phyloP scores from a whole-genome alignment of 2,329 filamentous ascomycete species.

The Phaeosphaeriaceae sp. region DNA sequence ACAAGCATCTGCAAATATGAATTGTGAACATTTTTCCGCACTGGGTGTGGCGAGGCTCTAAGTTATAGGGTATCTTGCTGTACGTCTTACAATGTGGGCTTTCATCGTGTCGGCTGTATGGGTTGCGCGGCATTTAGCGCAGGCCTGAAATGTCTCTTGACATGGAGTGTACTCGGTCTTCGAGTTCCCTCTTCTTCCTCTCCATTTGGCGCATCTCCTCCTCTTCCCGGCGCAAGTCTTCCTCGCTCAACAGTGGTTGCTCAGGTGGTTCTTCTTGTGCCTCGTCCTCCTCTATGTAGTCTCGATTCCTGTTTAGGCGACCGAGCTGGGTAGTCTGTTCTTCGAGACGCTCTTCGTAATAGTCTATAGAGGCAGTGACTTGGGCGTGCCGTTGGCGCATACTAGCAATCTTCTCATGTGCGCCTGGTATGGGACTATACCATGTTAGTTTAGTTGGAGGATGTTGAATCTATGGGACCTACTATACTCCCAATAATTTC shows the following conservation, averaged over 20 bases:
- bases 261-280: slow-evolving; percentile 50
- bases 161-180: slow-evolving; percentile 71
- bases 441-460: slow-evolving; percentile 9
- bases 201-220: slow-evolving; percentile 71
- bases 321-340: slow-evolving; percentile 77
- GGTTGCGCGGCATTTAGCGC: slow-evolving; percentile 33
- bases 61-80: not conserved
- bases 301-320: slow-evolving; percentile 69
- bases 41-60: not conserved
- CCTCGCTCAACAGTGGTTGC: slow-evolving; percentile 64
- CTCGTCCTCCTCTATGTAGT: slow-evolving; percentile 62
- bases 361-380: slow-evolving; percentile 74
- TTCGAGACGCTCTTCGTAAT: slow-evolving; percentile 80
- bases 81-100: not conserved
- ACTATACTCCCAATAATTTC: slow-evolving; percentile 88
- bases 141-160: slow-evolving; percentile 70
- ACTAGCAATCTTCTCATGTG: slow-evolving; percentile 74
- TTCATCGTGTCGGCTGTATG: too few relatives aligned
- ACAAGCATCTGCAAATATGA: not conserved
- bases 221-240: slow-evolving; percentile 72
- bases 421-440: slow-evolving; percentile 74
- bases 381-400: slow-evolving; percentile 75
- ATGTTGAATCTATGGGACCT: slow-evolving; percentile 33
- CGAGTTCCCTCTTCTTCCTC: slow-evolving; percentile 65
- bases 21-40: not conserved